Conservation (phyloP, 1,284 basidiomycete genomes). For the Inonotus hispidus region DNA sequence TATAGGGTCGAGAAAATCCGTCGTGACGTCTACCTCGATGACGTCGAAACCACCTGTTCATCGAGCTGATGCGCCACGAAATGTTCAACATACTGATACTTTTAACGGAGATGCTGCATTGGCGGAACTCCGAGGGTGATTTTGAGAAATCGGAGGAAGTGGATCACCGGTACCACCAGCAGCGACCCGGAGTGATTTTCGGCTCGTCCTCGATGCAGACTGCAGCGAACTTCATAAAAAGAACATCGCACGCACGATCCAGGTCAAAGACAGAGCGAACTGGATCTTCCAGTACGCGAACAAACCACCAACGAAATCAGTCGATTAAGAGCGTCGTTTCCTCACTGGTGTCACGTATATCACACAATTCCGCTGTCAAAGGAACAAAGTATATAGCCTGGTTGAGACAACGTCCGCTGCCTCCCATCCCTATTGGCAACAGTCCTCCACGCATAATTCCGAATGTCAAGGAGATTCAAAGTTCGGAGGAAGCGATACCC, state of each 20-base stretch:
- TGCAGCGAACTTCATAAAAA: slow-evolving; percentile 21
- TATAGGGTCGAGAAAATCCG: slow-evolving; percentile 2
- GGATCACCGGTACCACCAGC: slow-evolving; percentile 4
- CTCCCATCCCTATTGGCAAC: slow-evolving; percentile 44
- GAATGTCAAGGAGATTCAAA: slow-evolving; percentile 36
- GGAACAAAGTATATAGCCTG: slow-evolving; percentile 24
- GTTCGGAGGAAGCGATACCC: slow-evolving; percentile 40
- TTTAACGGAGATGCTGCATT: neutral
- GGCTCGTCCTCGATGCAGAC: slow-evolving; percentile 28
- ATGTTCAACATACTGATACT: neutral
- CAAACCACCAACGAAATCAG: slow-evolving; percentile 38
- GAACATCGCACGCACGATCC: neutral
- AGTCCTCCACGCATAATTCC: slow-evolving; percentile 31
- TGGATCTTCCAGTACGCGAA: slow-evolving; percentile 23
- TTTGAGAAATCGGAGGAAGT: neutral
- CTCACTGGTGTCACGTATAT: slow-evolving; percentile 45
- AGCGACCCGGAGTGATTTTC: neutral
- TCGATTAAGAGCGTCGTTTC: slow-evolving; percentile 39
- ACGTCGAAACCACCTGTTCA: slow-evolving; percentile 15
- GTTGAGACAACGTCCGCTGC: slow-evolving; percentile 47
- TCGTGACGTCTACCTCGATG: slow-evolving; percentile 10
- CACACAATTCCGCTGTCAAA: slow-evolving; percentile 22
- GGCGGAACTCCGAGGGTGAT: slow-evolving; percentile 15
- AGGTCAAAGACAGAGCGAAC: slow-evolving; percentile 1
- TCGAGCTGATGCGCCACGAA: slow-evolving; percentile 16